Evolutionary conservation across 495 filamentous ascomycete genomes (phyloP), one percentile per base, ranked within the genome.

Genomic region (Neurospora sp.): DNA sequence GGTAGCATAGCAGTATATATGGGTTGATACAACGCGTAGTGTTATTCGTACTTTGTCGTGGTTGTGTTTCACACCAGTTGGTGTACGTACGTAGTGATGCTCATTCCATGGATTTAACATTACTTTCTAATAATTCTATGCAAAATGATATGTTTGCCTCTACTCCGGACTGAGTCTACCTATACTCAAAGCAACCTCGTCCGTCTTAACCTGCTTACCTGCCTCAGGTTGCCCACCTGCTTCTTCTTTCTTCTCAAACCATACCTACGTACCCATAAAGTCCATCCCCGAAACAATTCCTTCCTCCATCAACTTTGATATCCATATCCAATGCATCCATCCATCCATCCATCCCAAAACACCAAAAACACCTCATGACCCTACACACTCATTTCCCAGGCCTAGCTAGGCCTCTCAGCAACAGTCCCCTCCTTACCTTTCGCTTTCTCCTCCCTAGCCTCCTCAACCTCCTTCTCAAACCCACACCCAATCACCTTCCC

Each of bases 401-500:
- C 27, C 27, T 31, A 27, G 27, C 27, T 2, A 31, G 27, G 27
- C 27, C 27, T 31, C 27, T 31, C 42, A 46, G 42, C 42, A 46
- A 7, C 42, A 18, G 42, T 20, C 46, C 46, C 20, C 20, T 6
- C 4, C 3, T 8, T 53, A 31, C 27, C 27, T 31, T 31, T 31
- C 27, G 27, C 27, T 31, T 31, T 31, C 27, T 2, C 27, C 48
- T 61, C 53, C 53, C 22, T 61, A 0, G 11, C 22, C 53, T 27
- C 22, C 53, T 61, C 5, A 0, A 20, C 12, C 53, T 61, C 53
- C 53, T 61, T 61, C 53, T 31, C 53, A 22, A 53, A 53, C 48
- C 48, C 48, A 59, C 48, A 59, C 11, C 48, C 48, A 22, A 59
- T 27, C 4, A 14, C 20, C 31, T 69, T 72, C 75, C 78, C 78